A percentile compares a stretch with the other conserved stretches of the same genome.
Conservation (phyloP, 345 rosid species). For the Nephelium lappaceum region DNA sequence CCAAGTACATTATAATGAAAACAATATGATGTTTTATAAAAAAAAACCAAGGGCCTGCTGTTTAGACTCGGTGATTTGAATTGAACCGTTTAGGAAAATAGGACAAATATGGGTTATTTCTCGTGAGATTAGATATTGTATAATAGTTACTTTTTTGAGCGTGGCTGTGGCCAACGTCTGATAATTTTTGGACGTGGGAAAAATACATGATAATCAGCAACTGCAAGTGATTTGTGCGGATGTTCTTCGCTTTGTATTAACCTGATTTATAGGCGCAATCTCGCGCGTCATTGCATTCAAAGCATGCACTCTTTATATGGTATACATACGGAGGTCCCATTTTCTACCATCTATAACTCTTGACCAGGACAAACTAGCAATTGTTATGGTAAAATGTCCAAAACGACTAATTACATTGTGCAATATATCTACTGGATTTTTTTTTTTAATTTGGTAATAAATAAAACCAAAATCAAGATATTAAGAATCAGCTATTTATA, state of each 20-base stretch:
- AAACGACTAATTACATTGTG: background rate
- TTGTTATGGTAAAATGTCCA: background rate
- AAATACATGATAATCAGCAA: background rate
- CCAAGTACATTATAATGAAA: background rate
- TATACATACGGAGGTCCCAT: background rate
- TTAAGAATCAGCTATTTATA: too few relatives aligned
- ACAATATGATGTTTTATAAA: background rate
- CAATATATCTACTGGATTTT: background rate
- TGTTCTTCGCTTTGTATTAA: background rate
- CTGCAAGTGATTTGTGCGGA: background rate
- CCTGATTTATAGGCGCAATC: constrained; percentile 1
- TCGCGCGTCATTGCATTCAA: background rate
- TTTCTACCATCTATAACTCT: background rate
- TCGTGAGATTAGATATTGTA: too few relatives aligned
- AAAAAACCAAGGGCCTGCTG: background rate
- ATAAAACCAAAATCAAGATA: too few relatives aligned
- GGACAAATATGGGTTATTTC: too few relatives aligned
- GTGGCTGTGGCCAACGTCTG: background rate
- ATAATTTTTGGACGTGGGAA: background rate
- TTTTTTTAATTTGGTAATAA: background rate
- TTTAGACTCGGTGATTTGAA: background rate
- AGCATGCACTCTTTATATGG: background rate
- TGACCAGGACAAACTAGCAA: constrained; percentile 9
- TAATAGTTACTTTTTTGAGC: too few relatives aligned
- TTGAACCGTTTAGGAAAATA: background rate